These are phyloP conservation scores for Phanerodontia chrysosporium DNA, from an alignment of 768 basidiomycete species.

Conservation along the genomic window DNA sequence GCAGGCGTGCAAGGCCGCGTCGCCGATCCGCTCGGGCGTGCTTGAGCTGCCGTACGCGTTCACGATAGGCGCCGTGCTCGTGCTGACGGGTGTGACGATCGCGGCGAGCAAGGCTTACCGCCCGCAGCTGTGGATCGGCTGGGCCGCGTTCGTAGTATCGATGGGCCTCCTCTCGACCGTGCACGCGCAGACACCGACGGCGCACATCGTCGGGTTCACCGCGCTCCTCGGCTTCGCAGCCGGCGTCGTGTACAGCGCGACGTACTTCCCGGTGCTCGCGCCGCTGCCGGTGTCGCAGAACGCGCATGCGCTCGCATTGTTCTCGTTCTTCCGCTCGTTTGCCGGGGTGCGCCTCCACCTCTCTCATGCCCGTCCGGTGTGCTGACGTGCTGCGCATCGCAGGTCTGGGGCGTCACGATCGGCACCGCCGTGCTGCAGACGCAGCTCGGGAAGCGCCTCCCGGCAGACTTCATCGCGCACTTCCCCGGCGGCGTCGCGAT, in stretches of 20 bases:
- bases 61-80: constrained; percentile 23
- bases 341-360: constrained; percentile 10
- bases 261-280: constrained; percentile 20
- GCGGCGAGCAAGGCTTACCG: not conserved
- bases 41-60: constrained; percentile 15
- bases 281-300: constrained; percentile 26
- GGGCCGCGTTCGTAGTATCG: constrained; percentile 30
- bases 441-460: constrained; percentile 27
- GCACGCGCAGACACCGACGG: constrained; percentile 11
- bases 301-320: constrained; percentile 32
- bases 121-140: constrained; percentile 25
- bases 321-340: constrained; percentile 18
- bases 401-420: constrained; percentile 34
- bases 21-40: constrained; percentile 20
- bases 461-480: constrained; percentile 19
- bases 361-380: not conserved
- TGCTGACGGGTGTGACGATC: constrained; percentile 9
- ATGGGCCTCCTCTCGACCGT: constrained; percentile 19
- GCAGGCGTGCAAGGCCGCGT: constrained; percentile 35
- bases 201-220: constrained; percentile 20
- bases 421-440: constrained; percentile 34
- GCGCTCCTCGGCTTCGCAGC: constrained; percentile 22
- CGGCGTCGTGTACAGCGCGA: constrained; percentile 18
- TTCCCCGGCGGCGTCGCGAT: constrained; percentile 24
- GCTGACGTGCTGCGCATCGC: not conserved